Percentiles rank a stretch among this genome's conserved stretches.
Conservation (phyloP, 352 stramenopile species). For the Thalassiosira hispida region DNA sequence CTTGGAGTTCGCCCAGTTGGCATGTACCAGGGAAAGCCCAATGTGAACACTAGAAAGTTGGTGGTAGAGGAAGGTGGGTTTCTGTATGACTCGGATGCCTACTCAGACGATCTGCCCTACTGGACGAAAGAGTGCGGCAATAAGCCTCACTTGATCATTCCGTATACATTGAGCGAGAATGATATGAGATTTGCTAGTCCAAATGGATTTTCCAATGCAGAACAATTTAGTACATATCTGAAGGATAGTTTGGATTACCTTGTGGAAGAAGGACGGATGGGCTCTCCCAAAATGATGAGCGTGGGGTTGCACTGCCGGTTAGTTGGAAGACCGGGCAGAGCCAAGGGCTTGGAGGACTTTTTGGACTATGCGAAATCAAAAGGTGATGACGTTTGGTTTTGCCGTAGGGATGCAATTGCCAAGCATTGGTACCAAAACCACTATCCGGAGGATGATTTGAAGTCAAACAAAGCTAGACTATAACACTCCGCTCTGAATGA, state of each 20-base stretch:
- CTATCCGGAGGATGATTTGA: constrained; percentile 58
- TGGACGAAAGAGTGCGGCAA: constrained; percentile 90
- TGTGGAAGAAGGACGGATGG: constrained; percentile 89
- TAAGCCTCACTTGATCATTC: constrained; percentile 92
- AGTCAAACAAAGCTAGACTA: too few relatives aligned
- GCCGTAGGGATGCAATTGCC: constrained; percentile 92
- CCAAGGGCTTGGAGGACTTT: constrained; percentile 91
- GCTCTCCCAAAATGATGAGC: constrained; percentile 94
- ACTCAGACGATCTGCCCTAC: constrained; percentile 95
- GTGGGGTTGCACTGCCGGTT: constrained; percentile 93
- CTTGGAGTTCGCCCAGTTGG: constrained; percentile 91
- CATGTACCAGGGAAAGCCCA: constrained; percentile 96
- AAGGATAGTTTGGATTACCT: constrained; percentile 85
- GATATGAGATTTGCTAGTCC: constrained; percentile 95
- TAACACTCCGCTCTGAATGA: too few relatives aligned
- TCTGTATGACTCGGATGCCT: constrained; percentile 94
- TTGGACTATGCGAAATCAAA: constrained; percentile 92
- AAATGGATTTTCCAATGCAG: constrained; percentile 91
- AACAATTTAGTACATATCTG: constrained; percentile 93
- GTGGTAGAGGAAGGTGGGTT: constrained; percentile 95
- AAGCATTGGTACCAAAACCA: constrained; percentile 94
- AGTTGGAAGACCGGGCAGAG: constrained; percentile 89
- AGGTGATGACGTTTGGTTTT: constrained; percentile 92
- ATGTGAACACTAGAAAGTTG: constrained; percentile 90
- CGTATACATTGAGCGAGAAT: constrained; percentile 95